A percentile compares a stretch with the other conserved stretches of the same genome.
phyloP scores from a whole-genome alignment of 2,329 filamentous ascomycete genomes.

The Alternaria conjuncta region DNA sequence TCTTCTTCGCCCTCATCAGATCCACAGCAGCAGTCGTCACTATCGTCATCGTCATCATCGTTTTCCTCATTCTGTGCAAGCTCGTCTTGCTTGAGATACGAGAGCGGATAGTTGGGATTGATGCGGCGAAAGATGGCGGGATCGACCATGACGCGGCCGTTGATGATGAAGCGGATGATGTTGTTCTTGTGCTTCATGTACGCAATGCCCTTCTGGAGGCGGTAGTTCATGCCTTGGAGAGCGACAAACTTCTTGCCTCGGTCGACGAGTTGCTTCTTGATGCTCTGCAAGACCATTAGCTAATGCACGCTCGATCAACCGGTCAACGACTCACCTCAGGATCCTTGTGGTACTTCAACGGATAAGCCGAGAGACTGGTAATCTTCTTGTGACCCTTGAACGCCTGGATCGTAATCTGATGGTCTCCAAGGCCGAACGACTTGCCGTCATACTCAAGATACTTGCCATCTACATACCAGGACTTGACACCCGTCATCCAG shows the following conservation, averaged over 20 bases:
- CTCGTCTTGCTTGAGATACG: conserved; percentile 75
- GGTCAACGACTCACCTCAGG: conserved; percentile 52
- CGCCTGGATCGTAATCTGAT: conserved; percentile 70
- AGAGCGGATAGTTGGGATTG: conserved; percentile 84
- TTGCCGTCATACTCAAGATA: conserved; percentile 93
- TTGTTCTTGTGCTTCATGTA: conserved; percentile 82
- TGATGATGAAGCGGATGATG: conserved; percentile 81
- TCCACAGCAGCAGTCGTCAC: conserved; percentile 51
- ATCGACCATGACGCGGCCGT: conserved; percentile 88
- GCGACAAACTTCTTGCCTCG: conserved; percentile 84
- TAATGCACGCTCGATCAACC: not conserved
- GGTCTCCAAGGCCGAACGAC: conserved; percentile 76
- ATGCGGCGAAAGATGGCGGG: conserved; percentile 81
- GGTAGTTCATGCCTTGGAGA: conserved; percentile 83
- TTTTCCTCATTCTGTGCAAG: conserved; percentile 63
- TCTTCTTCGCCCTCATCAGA: conserved; percentile 27
- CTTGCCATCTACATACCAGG: conserved; percentile 76
- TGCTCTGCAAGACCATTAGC: conserved; percentile 38
- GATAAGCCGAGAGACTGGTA: conserved; percentile 76
- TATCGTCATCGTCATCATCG: conserved; percentile 53
- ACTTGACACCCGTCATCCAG: conserved; percentile 72
- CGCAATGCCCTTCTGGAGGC: conserved; percentile 80
- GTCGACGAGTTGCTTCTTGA: conserved; percentile 73
- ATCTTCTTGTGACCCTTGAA: conserved; percentile 88
- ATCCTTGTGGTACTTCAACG: conserved; percentile 80